phyloP scores from a whole-genome alignment of 495 filamentous ascomycete genomes.

The Cercophora newfieldiana region DNA sequence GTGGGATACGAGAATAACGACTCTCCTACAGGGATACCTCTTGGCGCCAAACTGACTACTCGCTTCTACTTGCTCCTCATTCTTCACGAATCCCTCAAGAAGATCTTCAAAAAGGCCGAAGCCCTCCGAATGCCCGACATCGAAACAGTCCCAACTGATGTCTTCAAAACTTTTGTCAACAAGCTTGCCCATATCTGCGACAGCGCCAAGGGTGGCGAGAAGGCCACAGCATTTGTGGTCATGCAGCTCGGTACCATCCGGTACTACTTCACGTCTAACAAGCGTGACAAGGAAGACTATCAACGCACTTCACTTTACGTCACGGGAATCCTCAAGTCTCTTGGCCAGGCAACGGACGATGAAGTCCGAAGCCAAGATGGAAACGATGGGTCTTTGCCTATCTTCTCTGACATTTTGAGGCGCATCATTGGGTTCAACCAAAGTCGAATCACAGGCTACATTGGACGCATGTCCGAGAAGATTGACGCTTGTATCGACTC shows the following conservation, averaged over 20 bases:
- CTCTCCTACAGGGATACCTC: too few relatives aligned
- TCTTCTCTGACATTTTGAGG: slow-evolving; percentile 3
- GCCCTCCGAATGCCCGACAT: neutral
- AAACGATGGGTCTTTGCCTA: neutral
- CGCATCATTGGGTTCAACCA: slow-evolving; percentile 22
- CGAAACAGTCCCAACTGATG: neutral
- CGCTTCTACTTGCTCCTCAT: neutral
- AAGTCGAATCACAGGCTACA: slow-evolving; percentile 12
- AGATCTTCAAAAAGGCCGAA: neutral
- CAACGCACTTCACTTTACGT: neutral
- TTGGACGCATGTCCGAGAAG: neutral
- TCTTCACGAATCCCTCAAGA: neutral
- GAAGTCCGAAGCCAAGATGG: neutral
- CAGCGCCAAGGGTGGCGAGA: slow-evolving; percentile 15
- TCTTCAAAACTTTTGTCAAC: slow-evolving; percentile 27
- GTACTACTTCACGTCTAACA: slow-evolving; percentile 29
- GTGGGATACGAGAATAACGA: neutral
- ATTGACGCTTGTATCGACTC: slow-evolving; percentile 19
- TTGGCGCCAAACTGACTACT: neutral
- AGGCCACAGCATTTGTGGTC: slow-evolving; percentile 24
- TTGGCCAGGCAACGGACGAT: neutral
- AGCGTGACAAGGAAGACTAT: slow-evolving; percentile 5
- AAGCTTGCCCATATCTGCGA: slow-evolving; percentile 33
- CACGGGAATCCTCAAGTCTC: neutral
- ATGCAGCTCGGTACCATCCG: slow-evolving; percentile 17